Evolutionary conservation across 2,329 filamentous ascomycete species (phyloP).

Genomic region (Cercospora citrullina): DNA sequence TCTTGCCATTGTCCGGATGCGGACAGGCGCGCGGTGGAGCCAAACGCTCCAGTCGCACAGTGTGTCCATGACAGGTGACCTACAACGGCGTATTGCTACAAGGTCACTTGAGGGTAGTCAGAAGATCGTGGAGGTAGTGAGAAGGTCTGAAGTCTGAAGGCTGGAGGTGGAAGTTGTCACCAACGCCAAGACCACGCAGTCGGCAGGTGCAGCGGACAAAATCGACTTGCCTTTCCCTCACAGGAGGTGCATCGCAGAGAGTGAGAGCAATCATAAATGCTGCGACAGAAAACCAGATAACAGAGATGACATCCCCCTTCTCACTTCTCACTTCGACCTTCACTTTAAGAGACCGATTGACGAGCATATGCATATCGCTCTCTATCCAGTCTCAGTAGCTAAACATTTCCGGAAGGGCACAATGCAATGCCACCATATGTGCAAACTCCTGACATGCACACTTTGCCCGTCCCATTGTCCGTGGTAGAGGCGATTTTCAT

Average conservation of each 20-base stretch:
- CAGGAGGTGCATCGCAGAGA: not conserved
- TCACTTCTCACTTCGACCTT: not conserved
- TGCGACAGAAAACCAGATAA: not conserved
- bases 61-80: not conserved
- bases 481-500: not conserved
- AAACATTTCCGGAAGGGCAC: not conserved
- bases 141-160: not conserved
- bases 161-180: not conserved
- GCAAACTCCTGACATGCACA: not conserved
- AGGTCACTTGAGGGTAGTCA: not conserved
- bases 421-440: conserved; percentile 1
- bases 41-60: not conserved
- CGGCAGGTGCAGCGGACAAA: not conserved
- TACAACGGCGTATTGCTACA: not conserved
- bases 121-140: not conserved
- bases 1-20: conserved; percentile 1
- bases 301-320: not conserved
- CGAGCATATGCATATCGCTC: not conserved
- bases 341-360: not conserved
- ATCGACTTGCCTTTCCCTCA: not conserved
- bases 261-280: not conserved
- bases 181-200: not conserved
- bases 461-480: not conserved
- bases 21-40: not conserved
- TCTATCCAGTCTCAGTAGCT: not conserved